Base-by-base conservation (phyloP, 345 rosid species). In the Eucalyptus pauciflora region DNA sequence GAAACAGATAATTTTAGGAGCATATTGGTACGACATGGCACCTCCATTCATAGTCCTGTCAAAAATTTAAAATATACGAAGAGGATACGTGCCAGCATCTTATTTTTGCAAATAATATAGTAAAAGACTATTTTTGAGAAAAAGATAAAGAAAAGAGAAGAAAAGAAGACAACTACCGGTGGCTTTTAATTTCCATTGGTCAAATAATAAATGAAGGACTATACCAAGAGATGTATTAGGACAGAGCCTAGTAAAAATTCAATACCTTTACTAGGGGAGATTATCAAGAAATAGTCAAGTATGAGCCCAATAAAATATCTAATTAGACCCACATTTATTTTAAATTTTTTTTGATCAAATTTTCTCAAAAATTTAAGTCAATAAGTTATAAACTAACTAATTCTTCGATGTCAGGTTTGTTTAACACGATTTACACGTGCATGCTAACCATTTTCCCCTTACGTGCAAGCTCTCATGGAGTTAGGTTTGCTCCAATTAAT, bases 241-340 rank as follows among this genome's bases (percentile, higher is more conserved):
- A 56, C 1, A 10, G 3, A 24, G 29, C 62, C 62, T 56, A 9
- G 62, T 56, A 56, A 56, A 56, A 56, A 10, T 22, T 5, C 3
- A 25, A 24, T 56, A 56, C 3, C 29, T 25, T 56, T 56, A 56
- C 29, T 2, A 4, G 6, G 29, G 13, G 3, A 16, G 6, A 56
- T 56, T 1, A 10, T 56, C 0, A 9, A 24, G 3, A 56, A 24
- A 56, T 4, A 24, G 62, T 56, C 1, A 4, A 56, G 27, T 56
- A 22, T 3, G 1, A 24, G 29, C 13, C 1, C 13, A 24, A 24
- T 10, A 56, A 56, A 6, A 56, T 56, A 56, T 56, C 13, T 24
- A 56, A 2, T 56, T 10, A 56, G 6, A 56, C 0, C 1, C 25
- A 56, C 0, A 22, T 24, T 0, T 4, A 22, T 22, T 56, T 9